phyloP scores from a whole-genome alignment of 257 asterid species.

The Handroanthus guayacan region DNA sequence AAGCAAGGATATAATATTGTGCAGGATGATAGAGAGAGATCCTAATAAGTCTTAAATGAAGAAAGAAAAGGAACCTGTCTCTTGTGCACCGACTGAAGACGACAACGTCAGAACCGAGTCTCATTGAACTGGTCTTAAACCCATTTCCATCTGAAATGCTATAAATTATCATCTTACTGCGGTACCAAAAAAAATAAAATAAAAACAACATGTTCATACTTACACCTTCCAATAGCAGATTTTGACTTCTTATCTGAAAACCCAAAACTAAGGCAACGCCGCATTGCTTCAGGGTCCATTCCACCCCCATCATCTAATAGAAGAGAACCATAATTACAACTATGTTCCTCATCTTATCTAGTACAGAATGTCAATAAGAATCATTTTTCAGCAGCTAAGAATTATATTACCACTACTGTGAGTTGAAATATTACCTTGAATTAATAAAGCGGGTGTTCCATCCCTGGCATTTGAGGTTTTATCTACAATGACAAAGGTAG shows the following conservation, averaged over 20 bases:
- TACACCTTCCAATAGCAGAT: constrained; percentile 84
- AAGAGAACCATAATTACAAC: constrained; percentile 38
- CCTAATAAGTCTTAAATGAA: constrained; percentile 1
- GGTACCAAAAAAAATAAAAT: constrained; percentile 25
- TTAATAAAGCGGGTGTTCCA: constrained; percentile 74
- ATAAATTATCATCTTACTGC: constrained; percentile 37
- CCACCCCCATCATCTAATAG: constrained; percentile 92
- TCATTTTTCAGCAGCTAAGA: constrained; percentile 10
- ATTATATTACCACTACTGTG: not conserved
- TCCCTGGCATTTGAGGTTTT: constrained; percentile 73
- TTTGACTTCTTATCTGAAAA: constrained; percentile 84
- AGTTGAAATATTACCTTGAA: constrained; percentile 66
- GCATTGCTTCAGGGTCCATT: constrained; percentile 87
- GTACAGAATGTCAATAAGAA: constrained; percentile 31
- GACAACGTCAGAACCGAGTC: constrained; percentile 93
- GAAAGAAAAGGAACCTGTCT: constrained; percentile 55
- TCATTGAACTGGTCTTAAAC: constrained; percentile 95
- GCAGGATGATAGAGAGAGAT: constrained; percentile 4
- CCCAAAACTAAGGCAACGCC: constrained; percentile 87
- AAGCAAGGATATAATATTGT: constrained; percentile 11
- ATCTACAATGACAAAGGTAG: constrained; percentile 69
- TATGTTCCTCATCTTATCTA: constrained; percentile 25
- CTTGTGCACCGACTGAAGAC: constrained; percentile 75
- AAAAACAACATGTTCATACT: constrained; percentile 35
- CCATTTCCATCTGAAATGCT: constrained; percentile 92